phyloP scores from a whole-genome alignment of 2,329 filamentous ascomycete genomes.

The Colletotrichum gloeosporioides region DNA sequence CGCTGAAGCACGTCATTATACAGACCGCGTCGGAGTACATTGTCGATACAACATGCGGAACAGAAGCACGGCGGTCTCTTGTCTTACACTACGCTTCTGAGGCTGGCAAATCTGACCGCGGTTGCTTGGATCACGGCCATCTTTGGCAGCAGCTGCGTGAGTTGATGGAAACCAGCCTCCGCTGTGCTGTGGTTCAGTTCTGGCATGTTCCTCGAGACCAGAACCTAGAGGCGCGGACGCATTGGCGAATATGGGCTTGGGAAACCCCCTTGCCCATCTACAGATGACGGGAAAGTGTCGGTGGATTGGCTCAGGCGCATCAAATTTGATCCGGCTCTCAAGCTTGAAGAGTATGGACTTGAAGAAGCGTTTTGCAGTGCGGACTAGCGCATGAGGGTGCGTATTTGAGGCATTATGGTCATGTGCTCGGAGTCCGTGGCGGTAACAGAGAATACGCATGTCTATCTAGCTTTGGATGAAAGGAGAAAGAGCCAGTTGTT shows the following conservation, averaged over 20 bases:
- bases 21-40: neutral
- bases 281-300: accelerated
- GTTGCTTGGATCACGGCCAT: accelerated
- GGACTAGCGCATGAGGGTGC: no score
- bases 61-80: neutral
- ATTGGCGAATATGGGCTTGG: neutral
- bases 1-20: neutral
- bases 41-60: neutral
- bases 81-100: neutral
- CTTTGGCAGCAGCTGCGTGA: neutral
- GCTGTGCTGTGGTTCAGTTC: neutral
- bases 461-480: neutral
- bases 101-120: no score
- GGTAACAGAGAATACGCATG: neutral
- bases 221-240: neutral
- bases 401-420: neutral
- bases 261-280: neutral
- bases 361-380: no score
- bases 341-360: neutral
- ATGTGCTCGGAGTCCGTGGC: neutral
- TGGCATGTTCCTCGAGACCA: neutral
- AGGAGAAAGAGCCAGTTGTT: neutral
- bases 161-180: no score
- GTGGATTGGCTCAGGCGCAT: neutral
- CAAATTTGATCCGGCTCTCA: neutral